These are phyloP conservation scores for Fraxinus latifolia DNA, from an alignment of 305 asterid genomes.

Conservation along the genomic window DNA sequence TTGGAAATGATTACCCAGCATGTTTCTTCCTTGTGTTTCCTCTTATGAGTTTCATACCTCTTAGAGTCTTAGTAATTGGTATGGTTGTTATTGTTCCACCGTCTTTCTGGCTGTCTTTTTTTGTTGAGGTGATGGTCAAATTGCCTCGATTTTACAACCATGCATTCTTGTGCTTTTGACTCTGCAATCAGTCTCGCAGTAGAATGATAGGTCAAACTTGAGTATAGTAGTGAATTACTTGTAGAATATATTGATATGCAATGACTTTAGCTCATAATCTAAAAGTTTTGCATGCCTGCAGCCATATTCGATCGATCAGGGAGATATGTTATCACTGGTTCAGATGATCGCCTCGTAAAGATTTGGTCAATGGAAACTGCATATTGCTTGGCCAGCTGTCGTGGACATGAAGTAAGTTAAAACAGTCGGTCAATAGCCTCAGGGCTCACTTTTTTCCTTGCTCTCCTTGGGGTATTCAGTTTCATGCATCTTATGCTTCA, in stretches of 20 bases:
- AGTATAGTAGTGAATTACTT: not conserved
- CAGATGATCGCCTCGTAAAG: slow-evolving; percentile 96
- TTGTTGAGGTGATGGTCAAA: slow-evolving; percentile 14
- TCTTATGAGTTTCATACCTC: not conserved
- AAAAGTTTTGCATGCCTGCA: slow-evolving; percentile 35
- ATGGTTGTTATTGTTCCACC: slow-evolving; percentile 1
- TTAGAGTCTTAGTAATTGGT: not conserved
- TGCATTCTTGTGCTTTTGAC: slow-evolving; percentile 2
- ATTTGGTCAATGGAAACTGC: slow-evolving; percentile 99
- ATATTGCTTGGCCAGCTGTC: slow-evolving; percentile 94
- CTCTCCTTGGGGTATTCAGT: slow-evolving; percentile 24
- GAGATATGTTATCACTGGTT: slow-evolving; percentile 92
- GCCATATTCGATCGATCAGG: slow-evolving; percentile 94
- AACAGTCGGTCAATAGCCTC: slow-evolving; percentile 15
- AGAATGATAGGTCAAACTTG: not conserved
- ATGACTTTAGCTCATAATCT: slow-evolving; percentile 19
- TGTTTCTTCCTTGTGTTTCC: not conserved
- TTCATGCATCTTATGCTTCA: slow-evolving; percentile 30
- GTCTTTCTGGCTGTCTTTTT: slow-evolving; percentile 5
- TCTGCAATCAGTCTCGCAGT: slow-evolving; percentile 14
- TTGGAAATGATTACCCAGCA: slow-evolving; percentile 6
- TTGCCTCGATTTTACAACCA: slow-evolving; percentile 8
- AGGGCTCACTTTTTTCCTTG: slow-evolving; percentile 10
- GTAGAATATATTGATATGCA: slow-evolving; percentile 16
- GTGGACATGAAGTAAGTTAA: slow-evolving; percentile 92